Evolutionary conservation across 768 basidiomycete species (phyloP).

Genomic region (Boletus barrowsii): DNA sequence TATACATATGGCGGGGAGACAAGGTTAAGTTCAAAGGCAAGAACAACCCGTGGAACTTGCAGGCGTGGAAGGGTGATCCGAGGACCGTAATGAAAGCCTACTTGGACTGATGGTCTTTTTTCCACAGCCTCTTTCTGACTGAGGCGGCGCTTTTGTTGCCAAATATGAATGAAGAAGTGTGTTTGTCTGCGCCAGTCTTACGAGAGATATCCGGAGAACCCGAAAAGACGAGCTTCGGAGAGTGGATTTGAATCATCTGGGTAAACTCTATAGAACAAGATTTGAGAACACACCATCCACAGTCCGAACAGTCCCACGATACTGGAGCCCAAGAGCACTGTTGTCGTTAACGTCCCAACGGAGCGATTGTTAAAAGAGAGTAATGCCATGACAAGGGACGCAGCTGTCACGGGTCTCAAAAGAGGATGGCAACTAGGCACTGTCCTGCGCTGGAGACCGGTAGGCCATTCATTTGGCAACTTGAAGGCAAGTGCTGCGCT

Average conservation of each 20-base stretch:
- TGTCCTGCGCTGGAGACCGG: conserved; percentile 28
- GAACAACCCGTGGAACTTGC: conserved; percentile 5
- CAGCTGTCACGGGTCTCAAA: conserved; percentile 55
- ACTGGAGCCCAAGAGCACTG: conserved; percentile 48
- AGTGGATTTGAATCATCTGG: conserved; percentile 11
- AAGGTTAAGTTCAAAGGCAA: conserved; percentile 30
- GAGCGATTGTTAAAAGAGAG: conserved; percentile 60
- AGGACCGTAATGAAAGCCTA: conserved; percentile 15
- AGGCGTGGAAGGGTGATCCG: conserved; percentile 17
- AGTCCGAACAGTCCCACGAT: conserved; percentile 62
- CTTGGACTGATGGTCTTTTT: conserved; percentile 35
- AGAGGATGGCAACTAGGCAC: conserved; percentile 52
- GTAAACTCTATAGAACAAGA: conserved; percentile 11
- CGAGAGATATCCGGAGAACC: conserved; percentile 55
- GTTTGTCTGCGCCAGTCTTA: conserved; percentile 80
- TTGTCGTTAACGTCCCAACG: conserved; percentile 54
- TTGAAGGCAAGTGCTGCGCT: conserved; percentile 13
- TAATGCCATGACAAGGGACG: conserved; percentile 54
- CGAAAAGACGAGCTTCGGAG: conserved; percentile 56
- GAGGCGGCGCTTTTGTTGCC: conserved; percentile 70
- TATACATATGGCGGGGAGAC: conserved; percentile 1
- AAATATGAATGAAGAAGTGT: conserved; percentile 76
- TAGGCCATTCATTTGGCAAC: conserved; percentile 44
- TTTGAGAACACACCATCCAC: conserved; percentile 57
- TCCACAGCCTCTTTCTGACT: conserved; percentile 57